These are phyloP conservation scores for Lipomyces oligophaga DNA, from an alignment of 805 yeast species.

Conservation along the genomic window DNA sequence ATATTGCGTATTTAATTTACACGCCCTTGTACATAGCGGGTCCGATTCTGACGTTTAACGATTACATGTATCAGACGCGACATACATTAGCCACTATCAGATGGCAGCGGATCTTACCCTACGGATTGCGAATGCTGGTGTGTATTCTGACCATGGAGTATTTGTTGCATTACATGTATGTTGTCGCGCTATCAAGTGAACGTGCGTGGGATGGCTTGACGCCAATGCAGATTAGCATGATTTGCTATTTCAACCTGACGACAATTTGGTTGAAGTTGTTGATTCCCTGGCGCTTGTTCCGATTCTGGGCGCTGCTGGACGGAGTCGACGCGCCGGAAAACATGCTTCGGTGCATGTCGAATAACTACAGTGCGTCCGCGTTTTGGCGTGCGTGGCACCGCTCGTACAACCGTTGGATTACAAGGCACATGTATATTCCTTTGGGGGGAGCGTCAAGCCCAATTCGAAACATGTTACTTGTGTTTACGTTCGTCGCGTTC, in stretches of 20 bases:
- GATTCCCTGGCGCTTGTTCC: constrained; percentile 93
- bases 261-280: constrained; percentile 89
- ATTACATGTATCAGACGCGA: constrained; percentile 67
- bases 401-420: constrained; percentile 84
- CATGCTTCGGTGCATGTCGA: constrained; percentile 93
- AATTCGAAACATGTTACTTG: constrained; percentile 71
- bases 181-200: constrained; percentile 85
- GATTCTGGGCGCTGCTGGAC: constrained; percentile 90
- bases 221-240: constrained; percentile 92
- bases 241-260: constrained; percentile 84
- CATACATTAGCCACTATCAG: constrained; percentile 59
- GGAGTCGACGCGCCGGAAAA: constrained; percentile 96
- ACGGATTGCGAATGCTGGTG: constrained; percentile 63
- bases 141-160: constrained; percentile 88
- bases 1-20: constrained; percentile 72
- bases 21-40: constrained; percentile 94
- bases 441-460: constrained; percentile 78
- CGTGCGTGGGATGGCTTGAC: constrained; percentile 87
- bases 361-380: constrained; percentile 87
- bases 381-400: constrained; percentile 99
- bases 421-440: constrained; percentile 85
- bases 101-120: constrained; percentile 49
- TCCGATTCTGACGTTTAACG: constrained; percentile 90
- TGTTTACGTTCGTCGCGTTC: constrained; percentile 90
- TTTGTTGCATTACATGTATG: constrained; percentile 80